These are phyloP conservation scores for Colletotrichum chrysophilum DNA, from an alignment of 2,329 filamentous ascomycete species.

Conservation along the genomic window DNA sequence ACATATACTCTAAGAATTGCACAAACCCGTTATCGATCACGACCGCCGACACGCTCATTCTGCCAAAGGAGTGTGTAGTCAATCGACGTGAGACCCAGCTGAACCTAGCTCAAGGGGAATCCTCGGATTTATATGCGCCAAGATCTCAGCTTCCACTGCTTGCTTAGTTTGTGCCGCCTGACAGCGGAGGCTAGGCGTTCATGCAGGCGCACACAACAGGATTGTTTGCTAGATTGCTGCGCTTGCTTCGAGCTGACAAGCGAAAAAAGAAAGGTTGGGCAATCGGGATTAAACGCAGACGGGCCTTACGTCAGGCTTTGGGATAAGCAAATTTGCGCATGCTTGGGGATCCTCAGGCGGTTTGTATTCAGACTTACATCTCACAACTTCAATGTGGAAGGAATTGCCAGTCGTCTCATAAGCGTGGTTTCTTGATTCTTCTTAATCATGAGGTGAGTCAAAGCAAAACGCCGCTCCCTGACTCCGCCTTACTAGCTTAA, in stretches of 20 bases:
- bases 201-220: neutral
- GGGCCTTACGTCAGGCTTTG: neutral
- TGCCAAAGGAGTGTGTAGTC: neutral
- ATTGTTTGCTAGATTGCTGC: neutral
- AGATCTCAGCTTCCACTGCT: neutral
- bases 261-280: neutral
- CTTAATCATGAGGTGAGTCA: neutral
- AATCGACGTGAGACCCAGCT: neutral
- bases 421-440: neutral
- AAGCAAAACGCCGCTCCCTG: neutral
- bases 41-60: neutral
- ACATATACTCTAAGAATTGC: no score
- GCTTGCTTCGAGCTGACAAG: neutral
- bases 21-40: neutral
- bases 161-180: neutral
- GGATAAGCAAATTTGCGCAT: neutral
- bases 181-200: neutral
- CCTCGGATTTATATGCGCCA: neutral
- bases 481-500: neutral
- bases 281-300: neutral
- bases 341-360: neutral
- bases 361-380: neutral
- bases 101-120: neutral
- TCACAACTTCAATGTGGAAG: neutral
- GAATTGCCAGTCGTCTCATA: neutral